Base-by-base conservation (phyloP, 2,329 filamentous ascomycete genomes). In the Colletotrichum echinochloae region DNA sequence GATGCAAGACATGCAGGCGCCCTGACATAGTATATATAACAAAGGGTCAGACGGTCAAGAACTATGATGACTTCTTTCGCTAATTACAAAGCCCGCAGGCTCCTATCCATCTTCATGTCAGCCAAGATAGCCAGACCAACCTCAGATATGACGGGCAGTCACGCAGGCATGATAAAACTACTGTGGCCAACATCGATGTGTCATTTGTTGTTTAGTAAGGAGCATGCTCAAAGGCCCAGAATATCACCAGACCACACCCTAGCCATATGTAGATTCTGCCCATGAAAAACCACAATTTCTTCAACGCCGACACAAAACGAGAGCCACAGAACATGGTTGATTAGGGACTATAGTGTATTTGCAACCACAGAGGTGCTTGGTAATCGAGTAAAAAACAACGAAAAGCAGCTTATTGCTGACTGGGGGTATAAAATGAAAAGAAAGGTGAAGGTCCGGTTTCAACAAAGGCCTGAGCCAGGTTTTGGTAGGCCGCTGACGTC, bases 361-460 rank as follows among this genome's bases (percentile, higher is more conserved):
- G 46, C 37, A 8, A 60, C 59, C 41, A 49, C 49, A 26, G 51
- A 9, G 26, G 35, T 59, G 35, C 44, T 48, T 54, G 57, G 52
- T 59, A 68, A 54, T 52, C 37, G 44, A 71, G 41, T 69, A 54
- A 56, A 66, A 66, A 70, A 55, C 48, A 41, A 30, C 23, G 5
- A 44, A 70, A 71, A 61, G 62, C 59, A 71, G 65, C 68, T 33
- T 59, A 71, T 30, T 52, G 68, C 68, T 71, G 68, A 39, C 66
- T 35, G 39, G 68, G 68, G 68, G 68, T 71, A 71, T 71, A 68
- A 68, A 59, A 46, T 56, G 68, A 68, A 71, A 26, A 60, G 26
- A 57, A 60, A 56, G 63, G n/a, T 18, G 54, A 44, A 39, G 41
- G 18, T 18, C 20, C 28, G n/a, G 30, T 18, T 48, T 23, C 26